phyloP scores from a whole-genome alignment of 129 eudicot genomes.

The Artemisia annua region DNA sequence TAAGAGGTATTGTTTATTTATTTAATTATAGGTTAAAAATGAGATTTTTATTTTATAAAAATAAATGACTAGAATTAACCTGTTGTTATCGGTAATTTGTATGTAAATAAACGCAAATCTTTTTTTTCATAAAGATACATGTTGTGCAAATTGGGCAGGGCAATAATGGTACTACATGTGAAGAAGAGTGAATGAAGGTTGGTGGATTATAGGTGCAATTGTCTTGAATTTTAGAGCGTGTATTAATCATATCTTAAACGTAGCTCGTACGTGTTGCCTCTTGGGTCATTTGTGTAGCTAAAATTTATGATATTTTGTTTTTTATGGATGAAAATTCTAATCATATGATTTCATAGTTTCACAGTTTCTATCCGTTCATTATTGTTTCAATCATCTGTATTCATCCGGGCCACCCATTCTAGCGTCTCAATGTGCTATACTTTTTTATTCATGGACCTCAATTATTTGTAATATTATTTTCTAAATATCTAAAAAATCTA shows the following conservation, averaged over 20 bases:
- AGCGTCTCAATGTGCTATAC: background rate
- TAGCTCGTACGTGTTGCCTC: slow-evolving; percentile 31
- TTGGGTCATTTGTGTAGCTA: slow-evolving; percentile 3
- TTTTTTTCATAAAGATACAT: background rate
- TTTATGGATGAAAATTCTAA: background rate
- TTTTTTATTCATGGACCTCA: background rate
- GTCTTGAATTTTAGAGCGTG: slow-evolving; percentile 18
- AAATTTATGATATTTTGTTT: background rate
- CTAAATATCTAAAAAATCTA: background rate
- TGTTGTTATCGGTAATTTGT: too few species aligned
- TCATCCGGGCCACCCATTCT: background rate
- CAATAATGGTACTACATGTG: slow-evolving; percentile 30
- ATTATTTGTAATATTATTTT: slow-evolving; percentile 1
- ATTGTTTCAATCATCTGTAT: background rate
- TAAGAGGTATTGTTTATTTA: too few species aligned
- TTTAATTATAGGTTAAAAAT: too few species aligned
- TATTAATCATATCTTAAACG: slow-evolving; percentile 23
- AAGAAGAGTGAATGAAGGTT: slow-evolving; percentile 28
- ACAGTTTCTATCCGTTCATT: background rate
- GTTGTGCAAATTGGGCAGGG: slow-evolving; percentile 22
- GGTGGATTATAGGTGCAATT: slow-evolving; percentile 32
- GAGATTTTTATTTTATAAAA: too few species aligned
- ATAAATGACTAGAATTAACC: too few species aligned
- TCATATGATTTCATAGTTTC: background rate
- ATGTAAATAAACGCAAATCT: too few species aligned